These are phyloP conservation scores for Viola pubescens DNA, from an alignment of 441 rosid genomes.

Conservation along the genomic window DNA sequence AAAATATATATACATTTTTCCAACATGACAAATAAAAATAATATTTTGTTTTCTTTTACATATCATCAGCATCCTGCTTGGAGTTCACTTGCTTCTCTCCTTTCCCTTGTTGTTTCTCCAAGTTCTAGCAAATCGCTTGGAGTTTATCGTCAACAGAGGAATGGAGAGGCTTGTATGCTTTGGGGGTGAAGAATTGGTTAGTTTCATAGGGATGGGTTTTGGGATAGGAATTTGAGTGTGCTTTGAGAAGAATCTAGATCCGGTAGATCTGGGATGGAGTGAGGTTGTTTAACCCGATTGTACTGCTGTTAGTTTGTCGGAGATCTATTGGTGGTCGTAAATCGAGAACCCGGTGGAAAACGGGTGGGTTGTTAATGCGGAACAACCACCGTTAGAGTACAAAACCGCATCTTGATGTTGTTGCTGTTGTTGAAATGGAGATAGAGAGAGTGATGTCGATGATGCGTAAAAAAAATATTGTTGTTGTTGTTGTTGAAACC, in stretches of 20 bases:
- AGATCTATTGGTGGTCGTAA: constrained; percentile 12
- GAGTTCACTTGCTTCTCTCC: constrained; percentile 31
- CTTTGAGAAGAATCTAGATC: constrained; percentile 34
- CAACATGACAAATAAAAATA: no score
- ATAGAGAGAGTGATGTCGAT: constrained; percentile 1
- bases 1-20: no score
- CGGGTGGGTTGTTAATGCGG: constrained; percentile 30
- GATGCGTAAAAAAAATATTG: no score
- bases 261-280: constrained; percentile 58
- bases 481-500: no score
- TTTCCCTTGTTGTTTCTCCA: constrained; percentile 36
- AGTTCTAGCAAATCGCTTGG: constrained; percentile 59
- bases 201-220: constrained; percentile 65
- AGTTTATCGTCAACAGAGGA: constrained; percentile 77
- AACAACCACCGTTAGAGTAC: constrained; percentile 30
- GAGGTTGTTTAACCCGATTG: constrained; percentile 49
- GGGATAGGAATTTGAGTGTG: constrained; percentile 28
- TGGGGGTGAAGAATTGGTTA: constrained; percentile 20
- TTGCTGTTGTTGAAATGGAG: background rate
- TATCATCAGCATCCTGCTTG: constrained; percentile 23
- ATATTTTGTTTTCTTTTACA: no score
- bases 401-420: constrained; percentile 22
- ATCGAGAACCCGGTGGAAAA: constrained; percentile 29
- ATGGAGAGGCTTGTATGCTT: constrained; percentile 62
- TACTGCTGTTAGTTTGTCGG: constrained; percentile 27